Evolutionary conservation across 495 filamentous ascomycete species (phyloP).

Genomic region (Emericellopsis terricola): DNA sequence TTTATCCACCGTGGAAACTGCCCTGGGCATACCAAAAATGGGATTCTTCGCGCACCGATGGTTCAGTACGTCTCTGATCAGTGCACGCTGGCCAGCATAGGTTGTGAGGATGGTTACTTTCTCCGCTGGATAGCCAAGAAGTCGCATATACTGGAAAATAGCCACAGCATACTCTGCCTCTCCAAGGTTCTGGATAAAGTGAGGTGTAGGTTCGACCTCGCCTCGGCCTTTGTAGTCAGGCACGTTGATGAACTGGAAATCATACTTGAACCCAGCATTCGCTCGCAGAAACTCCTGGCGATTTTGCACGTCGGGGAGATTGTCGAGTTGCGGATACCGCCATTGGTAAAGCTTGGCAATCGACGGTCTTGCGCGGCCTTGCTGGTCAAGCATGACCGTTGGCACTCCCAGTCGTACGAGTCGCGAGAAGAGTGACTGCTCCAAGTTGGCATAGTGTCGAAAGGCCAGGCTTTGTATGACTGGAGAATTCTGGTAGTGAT

Average conservation of each 20-base stretch:
- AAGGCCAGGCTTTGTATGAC: constrained; percentile 95
- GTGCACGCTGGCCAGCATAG: constrained; percentile 84
- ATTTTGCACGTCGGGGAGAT: constrained; percentile 55
- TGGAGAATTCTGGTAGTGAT: constrained; percentile 93
- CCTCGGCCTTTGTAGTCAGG: constrained; percentile 83
- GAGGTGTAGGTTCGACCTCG: constrained; percentile 79
- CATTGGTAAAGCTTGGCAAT: constrained; percentile 87
- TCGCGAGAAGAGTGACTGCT: constrained; percentile 86
- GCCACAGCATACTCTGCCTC: constrained; percentile 96
- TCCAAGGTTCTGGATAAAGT: constrained; percentile 94
- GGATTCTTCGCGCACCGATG: constrained; percentile 69
- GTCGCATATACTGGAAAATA: constrained; percentile 91
- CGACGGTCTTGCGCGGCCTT: constrained; percentile 72
- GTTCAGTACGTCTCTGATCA: constrained; percentile 77
- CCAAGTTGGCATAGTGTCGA: constrained; percentile 85
- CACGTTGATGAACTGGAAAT: constrained; percentile 96
- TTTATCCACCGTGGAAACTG: constrained; percentile 90
- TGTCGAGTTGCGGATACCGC: constrained; percentile 70
- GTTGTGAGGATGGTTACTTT: constrained; percentile 84
- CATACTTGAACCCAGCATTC: constrained; percentile 83
- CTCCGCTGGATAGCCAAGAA: constrained; percentile 84
- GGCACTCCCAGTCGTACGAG: constrained; percentile 83
- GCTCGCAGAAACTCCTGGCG: constrained; percentile 56
- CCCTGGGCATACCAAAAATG: constrained; percentile 79
- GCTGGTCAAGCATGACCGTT: constrained; percentile 73